Conservation (phyloP, 306 rosid species). For the Rubus idaeus region DNA sequence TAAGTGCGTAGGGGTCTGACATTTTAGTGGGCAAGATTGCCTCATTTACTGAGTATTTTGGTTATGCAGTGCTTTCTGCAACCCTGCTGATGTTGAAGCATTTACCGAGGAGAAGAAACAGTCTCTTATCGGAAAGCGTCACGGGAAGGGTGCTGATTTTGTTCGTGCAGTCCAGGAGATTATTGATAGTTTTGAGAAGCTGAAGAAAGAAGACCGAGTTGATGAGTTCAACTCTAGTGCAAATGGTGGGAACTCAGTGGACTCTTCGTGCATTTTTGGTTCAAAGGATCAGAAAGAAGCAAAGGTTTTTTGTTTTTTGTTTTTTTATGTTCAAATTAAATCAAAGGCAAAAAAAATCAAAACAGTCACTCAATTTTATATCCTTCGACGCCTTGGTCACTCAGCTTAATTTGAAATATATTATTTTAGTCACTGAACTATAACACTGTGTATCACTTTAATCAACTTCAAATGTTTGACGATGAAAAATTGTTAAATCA, state of each 20-base stretch:
- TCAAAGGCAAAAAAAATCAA: too few species aligned
- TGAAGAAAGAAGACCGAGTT: slow-evolving; percentile 55
- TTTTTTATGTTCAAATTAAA: too few species aligned
- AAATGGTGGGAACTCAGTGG: slow-evolving; percentile 43
- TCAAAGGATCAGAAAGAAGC: slow-evolving; percentile 47
- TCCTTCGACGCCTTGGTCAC: too few species aligned
- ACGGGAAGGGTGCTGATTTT: slow-evolving; percentile 93
- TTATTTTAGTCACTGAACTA: too few species aligned
- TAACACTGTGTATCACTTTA: too few species aligned
- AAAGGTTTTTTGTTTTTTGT: too few species aligned
- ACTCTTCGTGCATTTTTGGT: slow-evolving; percentile 38
- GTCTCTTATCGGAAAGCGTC: slow-evolving; percentile 79
- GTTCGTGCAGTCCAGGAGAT: slow-evolving; percentile 90
- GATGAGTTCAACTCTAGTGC: slow-evolving; percentile 42
- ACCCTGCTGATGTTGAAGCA: slow-evolving; percentile 93
- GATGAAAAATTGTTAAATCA: too few species aligned
- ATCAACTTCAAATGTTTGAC: too few species aligned
- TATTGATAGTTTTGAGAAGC: slow-evolving; percentile 68
- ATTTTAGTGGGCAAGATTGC: slow-evolving; percentile 18
- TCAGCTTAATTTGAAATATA: too few species aligned
- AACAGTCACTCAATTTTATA: too few species aligned
- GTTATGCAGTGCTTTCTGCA: slow-evolving; percentile 87
- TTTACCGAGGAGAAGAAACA: slow-evolving; percentile 96
- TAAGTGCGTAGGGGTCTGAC: background rate
- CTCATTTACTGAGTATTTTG: slow-evolving; percentile 35